phyloP scores from a whole-genome alignment of 1,284 basidiomycete species.

The Gymnopus androsaceus region DNA sequence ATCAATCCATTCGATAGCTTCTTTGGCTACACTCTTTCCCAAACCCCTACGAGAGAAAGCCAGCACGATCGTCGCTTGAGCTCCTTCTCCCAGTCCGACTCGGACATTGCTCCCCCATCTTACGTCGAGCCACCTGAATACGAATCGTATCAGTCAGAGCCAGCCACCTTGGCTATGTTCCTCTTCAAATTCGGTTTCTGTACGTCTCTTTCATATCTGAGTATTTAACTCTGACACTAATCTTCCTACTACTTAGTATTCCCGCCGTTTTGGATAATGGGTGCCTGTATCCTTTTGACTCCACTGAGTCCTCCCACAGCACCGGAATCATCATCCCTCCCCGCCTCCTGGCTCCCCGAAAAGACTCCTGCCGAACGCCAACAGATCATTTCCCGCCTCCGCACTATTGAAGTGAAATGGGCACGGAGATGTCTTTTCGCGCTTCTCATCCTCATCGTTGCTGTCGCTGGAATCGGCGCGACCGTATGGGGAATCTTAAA shows the following conservation, averaged over 20 bases:
- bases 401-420: constrained; percentile 42
- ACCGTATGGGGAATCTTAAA: constrained; percentile 11
- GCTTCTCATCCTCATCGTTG: constrained; percentile 23
- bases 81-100: constrained; percentile 1
- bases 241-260: constrained; percentile 31
- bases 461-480: constrained; percentile 23
- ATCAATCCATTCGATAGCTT: constrained; percentile 20
- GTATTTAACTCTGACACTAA: neutral
- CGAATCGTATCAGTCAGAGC: constrained; percentile 27
- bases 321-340: constrained; percentile 20
- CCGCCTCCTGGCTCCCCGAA: constrained; percentile 42
- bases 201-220: constrained; percentile 25
- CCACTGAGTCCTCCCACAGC: constrained; percentile 32
- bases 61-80: constrained; percentile 24
- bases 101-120: constrained; percentile 14
- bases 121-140: constrained; percentile 28
- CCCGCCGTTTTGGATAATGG: constrained; percentile 39
- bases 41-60: constrained; percentile 22
- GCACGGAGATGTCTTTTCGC: constrained; percentile 37
- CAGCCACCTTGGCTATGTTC: constrained; percentile 42
- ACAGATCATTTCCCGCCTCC: constrained; percentile 39
- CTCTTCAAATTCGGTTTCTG: constrained; percentile 47
- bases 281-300: constrained; percentile 32
- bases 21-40: constrained; percentile 22
- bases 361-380: constrained; percentile 46